Evolutionary conservation across 2,329 filamentous ascomycete genomes (phyloP).

Genomic region (Plectosphaerella plurivora): DNA sequence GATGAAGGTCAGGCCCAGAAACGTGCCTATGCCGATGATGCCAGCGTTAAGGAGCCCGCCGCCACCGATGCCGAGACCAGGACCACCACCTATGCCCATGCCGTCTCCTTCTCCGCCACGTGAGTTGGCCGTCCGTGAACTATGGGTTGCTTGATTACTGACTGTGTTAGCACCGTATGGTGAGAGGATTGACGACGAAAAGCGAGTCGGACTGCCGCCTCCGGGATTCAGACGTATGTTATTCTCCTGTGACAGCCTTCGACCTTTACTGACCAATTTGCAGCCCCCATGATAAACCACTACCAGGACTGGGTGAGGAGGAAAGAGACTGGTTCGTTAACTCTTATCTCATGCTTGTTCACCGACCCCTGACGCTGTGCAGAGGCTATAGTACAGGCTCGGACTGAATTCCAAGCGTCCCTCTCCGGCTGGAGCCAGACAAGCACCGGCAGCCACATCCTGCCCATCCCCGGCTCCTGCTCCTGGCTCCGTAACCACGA

Average conservation of each 20-base stretch:
- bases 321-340: background rate
- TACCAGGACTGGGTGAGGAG: constrained; percentile 1
- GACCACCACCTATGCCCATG: background rate
- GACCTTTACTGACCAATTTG: too few relatives aligned
- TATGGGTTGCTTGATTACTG: too few relatives aligned
- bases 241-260: too few relatives aligned
- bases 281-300: too few relatives aligned
- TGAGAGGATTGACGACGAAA: background rate
- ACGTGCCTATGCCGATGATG: background rate
- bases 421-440: constrained; percentile 4
- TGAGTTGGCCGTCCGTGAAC: too few relatives aligned
- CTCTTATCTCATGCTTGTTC: too few relatives aligned
- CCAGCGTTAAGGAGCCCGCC: background rate
- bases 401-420: background rate
- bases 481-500: constrained; percentile 12
- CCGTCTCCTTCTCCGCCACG: background rate
- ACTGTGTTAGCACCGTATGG: background rate
- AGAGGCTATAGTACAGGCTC: background rate
- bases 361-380: background rate
- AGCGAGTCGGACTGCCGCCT: background rate
- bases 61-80: background rate
- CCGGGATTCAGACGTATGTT: background rate
- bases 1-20: background rate
- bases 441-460: constrained; percentile 3
- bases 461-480: constrained; percentile 11